A percentile compares a stretch with the other conserved stretches of the same genome.
These are phyloP conservation scores for Vickermania spadyakhi DNA, from an alignment of 208 protist genomes.

Conservation along the genomic window DNA sequence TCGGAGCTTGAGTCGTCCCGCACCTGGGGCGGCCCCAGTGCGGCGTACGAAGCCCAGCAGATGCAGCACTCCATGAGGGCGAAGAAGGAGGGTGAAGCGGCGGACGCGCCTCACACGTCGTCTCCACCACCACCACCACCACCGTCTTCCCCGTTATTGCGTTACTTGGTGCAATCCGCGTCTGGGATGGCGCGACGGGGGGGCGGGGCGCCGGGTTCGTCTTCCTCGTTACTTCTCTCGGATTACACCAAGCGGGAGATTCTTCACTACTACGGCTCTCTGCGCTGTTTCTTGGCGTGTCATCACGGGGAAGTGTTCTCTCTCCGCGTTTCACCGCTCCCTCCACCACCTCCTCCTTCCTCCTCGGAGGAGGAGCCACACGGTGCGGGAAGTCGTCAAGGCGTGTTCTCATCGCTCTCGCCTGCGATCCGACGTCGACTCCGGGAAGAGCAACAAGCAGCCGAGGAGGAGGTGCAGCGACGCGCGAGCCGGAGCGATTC, in stretches of 20 bases:
- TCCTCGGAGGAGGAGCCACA: background rate
- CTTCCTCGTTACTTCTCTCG: slow-evolving; percentile 4
- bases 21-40: background rate
- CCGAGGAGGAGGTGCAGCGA: no score
- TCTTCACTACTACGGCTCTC: slow-evolving; percentile 24
- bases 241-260: slow-evolving; percentile 15
- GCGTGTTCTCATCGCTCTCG: no score
- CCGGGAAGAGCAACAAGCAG: no score
- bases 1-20: slow-evolving; percentile 5
- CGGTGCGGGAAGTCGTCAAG: background rate
- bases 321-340: background rate
- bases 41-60: background rate
- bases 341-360: background rate
- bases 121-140: background rate
- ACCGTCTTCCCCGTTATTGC: background rate
- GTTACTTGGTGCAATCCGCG: background rate
- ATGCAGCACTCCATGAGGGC: background rate
- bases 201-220: background rate
- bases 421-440: no score
- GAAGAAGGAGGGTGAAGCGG: background rate
- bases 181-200: background rate
- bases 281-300: slow-evolving; percentile 12
- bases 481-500: no score
- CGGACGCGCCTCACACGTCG: background rate
- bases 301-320: slow-evolving; percentile 15